Percentiles rank a stretch among this genome's conserved stretches.
These are phyloP conservation scores for Aspergillus sp. DNA, from an alignment of 2,329 filamentous ascomycete genomes.

Conservation along the genomic window DNA sequence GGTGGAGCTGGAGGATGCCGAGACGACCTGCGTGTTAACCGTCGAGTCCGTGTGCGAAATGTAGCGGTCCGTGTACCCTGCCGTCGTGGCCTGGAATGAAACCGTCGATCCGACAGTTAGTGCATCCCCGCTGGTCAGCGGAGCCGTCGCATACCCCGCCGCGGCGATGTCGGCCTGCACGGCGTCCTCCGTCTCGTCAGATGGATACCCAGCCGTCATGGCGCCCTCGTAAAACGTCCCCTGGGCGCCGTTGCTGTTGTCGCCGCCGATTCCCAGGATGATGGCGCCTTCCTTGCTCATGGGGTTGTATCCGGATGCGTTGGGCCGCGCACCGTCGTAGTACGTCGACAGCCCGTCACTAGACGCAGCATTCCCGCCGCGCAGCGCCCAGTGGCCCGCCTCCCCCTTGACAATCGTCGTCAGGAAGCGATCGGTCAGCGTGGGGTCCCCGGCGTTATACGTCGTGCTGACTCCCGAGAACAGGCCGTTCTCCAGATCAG, in stretches of 20 bases:
- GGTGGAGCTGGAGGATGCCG: constrained; percentile 51
- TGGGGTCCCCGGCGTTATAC: constrained; percentile 58
- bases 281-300: constrained; percentile 70
- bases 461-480: constrained; percentile 59
- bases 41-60: constrained; percentile 57
- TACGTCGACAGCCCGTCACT: constrained; percentile 59
- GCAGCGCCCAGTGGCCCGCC: constrained; percentile 62
- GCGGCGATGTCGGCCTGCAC: constrained; percentile 66
- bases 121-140: constrained; percentile 54
- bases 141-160: constrained; percentile 57
- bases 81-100: constrained; percentile 60
- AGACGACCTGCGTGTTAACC: constrained; percentile 61
- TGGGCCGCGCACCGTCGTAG: constrained; percentile 62
- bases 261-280: constrained; percentile 72
- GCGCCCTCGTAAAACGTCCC: constrained; percentile 70
- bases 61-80: constrained; percentile 59
- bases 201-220: constrained; percentile 66
- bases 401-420: constrained; percentile 63
- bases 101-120: constrained; percentile 56
- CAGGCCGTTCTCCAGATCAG: constrained; percentile 69
- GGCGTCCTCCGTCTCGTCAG: constrained; percentile 61
- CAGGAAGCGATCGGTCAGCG: constrained; percentile 60
- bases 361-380: constrained; percentile 60
- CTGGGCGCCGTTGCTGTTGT: constrained; percentile 64
- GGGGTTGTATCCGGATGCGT: constrained; percentile 58